Conservation (phyloP, 441 rosid genomes). For the Pelargonium fulgidum region DNA sequence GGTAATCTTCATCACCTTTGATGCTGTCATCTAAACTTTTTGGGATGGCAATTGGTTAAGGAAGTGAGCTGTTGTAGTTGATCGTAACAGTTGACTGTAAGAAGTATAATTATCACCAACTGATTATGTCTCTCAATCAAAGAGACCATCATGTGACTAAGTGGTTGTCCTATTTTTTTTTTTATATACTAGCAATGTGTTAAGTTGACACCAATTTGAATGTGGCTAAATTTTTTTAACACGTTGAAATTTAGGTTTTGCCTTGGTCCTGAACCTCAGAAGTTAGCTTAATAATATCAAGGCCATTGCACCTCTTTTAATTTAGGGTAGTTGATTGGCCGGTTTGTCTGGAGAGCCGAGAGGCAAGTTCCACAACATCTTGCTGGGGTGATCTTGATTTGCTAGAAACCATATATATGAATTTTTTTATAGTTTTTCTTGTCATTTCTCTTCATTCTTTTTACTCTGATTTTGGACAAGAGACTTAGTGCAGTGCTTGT, state of each 20-base stretch:
- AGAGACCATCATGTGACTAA: neutral
- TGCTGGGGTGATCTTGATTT: neutral
- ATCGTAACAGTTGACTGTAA: too few relatives aligned
- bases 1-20: slow-evolving; percentile 34
- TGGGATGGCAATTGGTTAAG: too few relatives aligned
- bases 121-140: neutral
- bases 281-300: neutral
- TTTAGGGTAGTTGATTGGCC: too few relatives aligned
- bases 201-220: neutral
- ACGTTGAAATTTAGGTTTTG: neutral
- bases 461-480: neutral
- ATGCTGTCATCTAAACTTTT: neutral
- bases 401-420: neutral
- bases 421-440: neutral
- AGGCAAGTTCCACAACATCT: too few relatives aligned
- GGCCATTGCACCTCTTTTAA: too few relatives aligned
- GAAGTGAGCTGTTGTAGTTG: too few relatives aligned
- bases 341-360: too few relatives aligned
- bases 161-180: neutral
- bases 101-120: too few relatives aligned
- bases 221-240: neutral
- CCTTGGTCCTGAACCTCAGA: neutral
- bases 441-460: neutral
- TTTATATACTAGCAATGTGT: neutral
- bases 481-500: neutral